Evolutionary conservation across 208 protist genomes (phyloP).

Genomic region (Trypanosoma grayi): DNA sequence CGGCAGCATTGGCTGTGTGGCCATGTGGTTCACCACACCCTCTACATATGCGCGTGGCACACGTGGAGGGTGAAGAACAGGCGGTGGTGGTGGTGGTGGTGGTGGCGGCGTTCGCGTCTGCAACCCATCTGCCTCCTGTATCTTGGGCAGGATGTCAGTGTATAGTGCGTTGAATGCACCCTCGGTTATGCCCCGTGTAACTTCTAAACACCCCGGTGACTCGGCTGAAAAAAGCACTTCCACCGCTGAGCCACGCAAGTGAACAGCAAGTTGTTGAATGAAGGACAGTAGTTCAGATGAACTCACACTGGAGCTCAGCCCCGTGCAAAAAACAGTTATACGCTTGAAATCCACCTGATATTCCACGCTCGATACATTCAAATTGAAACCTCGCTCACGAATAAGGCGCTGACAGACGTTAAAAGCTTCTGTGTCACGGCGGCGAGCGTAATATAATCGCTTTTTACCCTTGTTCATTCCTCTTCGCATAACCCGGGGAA

Average conservation of each 20-base stretch:
- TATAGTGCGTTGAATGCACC: slow-evolving; percentile 19
- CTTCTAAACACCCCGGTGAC: slow-evolving; percentile 38
- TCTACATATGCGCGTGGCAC: slow-evolving; percentile 7
- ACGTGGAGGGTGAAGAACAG: background rate
- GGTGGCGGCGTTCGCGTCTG: background rate
- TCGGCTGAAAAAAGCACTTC: slow-evolving; percentile 49
- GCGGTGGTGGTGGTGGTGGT: background rate
- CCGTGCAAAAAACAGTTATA: slow-evolving; percentile 44
- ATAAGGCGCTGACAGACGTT: slow-evolving; percentile 38
- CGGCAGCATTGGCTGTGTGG: background rate
- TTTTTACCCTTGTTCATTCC: slow-evolving; percentile 83
- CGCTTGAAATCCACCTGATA: slow-evolving; percentile 79
- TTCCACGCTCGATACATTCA: slow-evolving; percentile 44
- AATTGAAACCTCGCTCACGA: slow-evolving; percentile 25
- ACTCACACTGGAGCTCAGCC: slow-evolving; percentile 25
- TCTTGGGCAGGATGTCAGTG: background rate
- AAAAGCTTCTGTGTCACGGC: slow-evolving; percentile 62
- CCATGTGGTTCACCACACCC: background rate
- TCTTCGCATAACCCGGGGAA: slow-evolving; percentile 60
- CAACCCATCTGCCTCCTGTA: slow-evolving; percentile 1
- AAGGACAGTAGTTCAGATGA: slow-evolving; percentile 31
- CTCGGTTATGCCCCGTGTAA: slow-evolving; percentile 37
- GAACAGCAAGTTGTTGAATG: slow-evolving; percentile 28
- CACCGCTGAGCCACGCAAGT: slow-evolving; percentile 42
- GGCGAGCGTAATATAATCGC: slow-evolving; percentile 58